Evolutionary conservation across 2,329 filamentous ascomycete species (phyloP).

Genomic region (Pleoardoris graminearum): DNA sequence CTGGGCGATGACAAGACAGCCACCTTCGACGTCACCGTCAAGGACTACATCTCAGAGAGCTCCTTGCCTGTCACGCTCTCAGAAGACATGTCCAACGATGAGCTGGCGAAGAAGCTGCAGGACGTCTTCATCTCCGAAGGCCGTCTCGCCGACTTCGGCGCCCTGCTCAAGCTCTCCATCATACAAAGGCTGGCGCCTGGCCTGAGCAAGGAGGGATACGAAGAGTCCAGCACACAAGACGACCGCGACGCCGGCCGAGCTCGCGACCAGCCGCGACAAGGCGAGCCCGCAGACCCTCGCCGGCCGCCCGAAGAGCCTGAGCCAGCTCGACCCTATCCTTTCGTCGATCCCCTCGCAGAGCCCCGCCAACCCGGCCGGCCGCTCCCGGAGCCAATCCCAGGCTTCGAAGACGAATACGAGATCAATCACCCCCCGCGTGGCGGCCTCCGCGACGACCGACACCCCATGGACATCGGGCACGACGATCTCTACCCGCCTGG

Average conservation of each 20-base stretch:
- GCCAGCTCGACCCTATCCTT: conserved; percentile 70
- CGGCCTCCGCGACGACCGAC: conserved; percentile 51
- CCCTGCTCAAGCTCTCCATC: conserved; percentile 74
- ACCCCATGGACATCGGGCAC: conserved; percentile 74
- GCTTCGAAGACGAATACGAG: conserved; percentile 91
- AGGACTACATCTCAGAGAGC: conserved; percentile 73
- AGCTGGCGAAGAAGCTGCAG: conserved; percentile 49
- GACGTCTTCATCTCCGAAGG: conserved; percentile 74
- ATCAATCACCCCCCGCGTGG: conserved; percentile 69
- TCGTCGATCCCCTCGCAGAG: conserved; percentile 68
- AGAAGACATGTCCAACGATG: conserved; percentile 52
- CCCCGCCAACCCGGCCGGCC: conserved; percentile 61
- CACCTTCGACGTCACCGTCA: conserved; percentile 72
- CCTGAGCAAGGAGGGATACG: conserved; percentile 76
- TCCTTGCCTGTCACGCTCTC: conserved; percentile 58
- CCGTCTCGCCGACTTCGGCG: conserved; percentile 69
- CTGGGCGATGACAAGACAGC: conserved; percentile 80
- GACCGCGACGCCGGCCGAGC: conserved; percentile 43
- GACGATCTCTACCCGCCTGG: conserved; percentile 87
- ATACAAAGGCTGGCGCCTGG: conserved; percentile 82
- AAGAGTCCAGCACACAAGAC: conserved; percentile 53
- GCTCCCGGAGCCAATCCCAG: conserved; percentile 79
- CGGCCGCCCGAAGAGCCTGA: conserved; percentile 56
- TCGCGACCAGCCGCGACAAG: conserved; percentile 33
- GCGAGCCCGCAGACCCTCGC: conserved; percentile 34